phyloP scores from a whole-genome alignment of 2,329 filamentous ascomycete genomes.

The Coniochaeta prunicola region DNA sequence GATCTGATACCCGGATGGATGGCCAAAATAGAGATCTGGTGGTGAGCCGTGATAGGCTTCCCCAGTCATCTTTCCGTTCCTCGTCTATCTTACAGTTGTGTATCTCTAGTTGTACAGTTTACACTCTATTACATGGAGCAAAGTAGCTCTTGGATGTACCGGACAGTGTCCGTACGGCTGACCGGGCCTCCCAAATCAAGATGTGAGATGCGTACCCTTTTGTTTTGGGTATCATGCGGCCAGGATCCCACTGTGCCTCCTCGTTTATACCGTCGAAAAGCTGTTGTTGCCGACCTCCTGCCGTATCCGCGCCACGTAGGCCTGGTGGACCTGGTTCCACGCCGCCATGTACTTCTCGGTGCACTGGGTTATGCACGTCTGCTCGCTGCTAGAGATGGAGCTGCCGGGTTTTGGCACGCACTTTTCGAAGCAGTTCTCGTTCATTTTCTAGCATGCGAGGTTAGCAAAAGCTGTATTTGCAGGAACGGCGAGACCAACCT shows the following conservation, averaged over 20 bases:
- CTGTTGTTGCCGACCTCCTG: constrained; percentile 38
- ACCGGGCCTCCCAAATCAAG: neutral
- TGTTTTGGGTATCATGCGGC: neutral
- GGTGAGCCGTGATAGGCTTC: neutral
- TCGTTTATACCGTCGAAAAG: constrained; percentile 1
- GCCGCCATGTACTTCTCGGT: constrained; percentile 81
- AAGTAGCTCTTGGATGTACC: neutral
- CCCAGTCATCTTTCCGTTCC: neutral
- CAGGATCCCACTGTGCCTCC: neutral
- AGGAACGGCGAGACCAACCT: constrained; percentile 51
- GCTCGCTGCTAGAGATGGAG: constrained; percentile 60
- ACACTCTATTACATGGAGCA: neutral
- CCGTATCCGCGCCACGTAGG: constrained; percentile 59
- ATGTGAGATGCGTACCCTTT: neutral
- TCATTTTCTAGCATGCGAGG: constrained; percentile 55
- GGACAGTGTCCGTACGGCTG: neutral
- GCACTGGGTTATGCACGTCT: constrained; percentile 65
- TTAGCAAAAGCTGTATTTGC: too few species aligned
- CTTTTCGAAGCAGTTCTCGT: constrained; percentile 73
- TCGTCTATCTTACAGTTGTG: neutral
- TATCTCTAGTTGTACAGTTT: neutral
- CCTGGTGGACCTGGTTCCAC: constrained; percentile 67
- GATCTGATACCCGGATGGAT: constrained; percentile 20
- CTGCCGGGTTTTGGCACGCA: constrained; percentile 65
- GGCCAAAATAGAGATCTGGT: neutral